phyloP scores from a whole-genome alignment of 352 stramenopile genomes.

The Pythium sp. region DNA sequence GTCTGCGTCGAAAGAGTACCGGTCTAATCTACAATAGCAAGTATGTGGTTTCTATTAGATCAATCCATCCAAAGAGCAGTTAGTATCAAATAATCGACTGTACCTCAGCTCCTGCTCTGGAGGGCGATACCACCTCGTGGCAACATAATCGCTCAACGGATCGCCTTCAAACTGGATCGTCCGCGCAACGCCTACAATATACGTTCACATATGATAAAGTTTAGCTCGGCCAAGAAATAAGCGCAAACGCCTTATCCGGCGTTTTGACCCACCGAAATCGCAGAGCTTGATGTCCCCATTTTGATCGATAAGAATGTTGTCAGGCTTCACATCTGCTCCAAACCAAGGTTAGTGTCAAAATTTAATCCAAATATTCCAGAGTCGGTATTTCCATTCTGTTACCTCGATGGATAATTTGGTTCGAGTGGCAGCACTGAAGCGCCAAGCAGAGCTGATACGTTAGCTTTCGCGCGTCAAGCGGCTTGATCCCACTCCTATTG shows the following conservation, averaged over 20 bases:
- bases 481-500: slow-evolving; percentile 61
- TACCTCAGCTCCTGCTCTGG: slow-evolving; percentile 80
- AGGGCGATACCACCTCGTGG: slow-evolving; percentile 80
- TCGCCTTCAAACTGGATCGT: slow-evolving; percentile 80
- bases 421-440: slow-evolving; percentile 74
- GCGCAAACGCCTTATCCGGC: background rate
- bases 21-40: slow-evolving; percentile 42
- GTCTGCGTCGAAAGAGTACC: slow-evolving; percentile 80
- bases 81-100: background rate
- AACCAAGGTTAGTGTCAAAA: background rate
- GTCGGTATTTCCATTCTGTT: background rate
- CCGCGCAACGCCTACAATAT: slow-evolving; percentile 47
- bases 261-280: slow-evolving; percentile 52
- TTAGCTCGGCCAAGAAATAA: no score
- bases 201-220: background rate
- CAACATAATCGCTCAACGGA: slow-evolving; percentile 73
- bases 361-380: background rate
- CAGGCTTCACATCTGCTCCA: slow-evolving; percentile 68
- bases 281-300: slow-evolving; percentile 69
- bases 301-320: slow-evolving; percentile 82
- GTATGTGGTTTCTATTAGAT: background rate
- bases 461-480: slow-evolving; percentile 40
- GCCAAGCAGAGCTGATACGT: slow-evolving; percentile 76
- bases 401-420: slow-evolving; percentile 82
- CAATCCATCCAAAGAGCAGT: background rate